Conservation (phyloP, 805 yeast species). For the Pichia gijzeniarum region DNA sequence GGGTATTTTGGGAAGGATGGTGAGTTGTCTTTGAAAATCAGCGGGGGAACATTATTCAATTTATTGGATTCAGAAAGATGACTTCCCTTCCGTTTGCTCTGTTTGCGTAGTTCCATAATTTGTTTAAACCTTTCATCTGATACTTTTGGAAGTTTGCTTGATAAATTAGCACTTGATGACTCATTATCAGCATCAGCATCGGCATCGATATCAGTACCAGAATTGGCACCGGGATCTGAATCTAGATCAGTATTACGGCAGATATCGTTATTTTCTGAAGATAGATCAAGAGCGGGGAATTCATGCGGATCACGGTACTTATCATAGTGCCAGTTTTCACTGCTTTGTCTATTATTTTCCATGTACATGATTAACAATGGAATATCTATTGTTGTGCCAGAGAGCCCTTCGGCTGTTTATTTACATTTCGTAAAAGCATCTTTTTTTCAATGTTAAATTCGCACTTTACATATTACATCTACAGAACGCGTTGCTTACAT, state of each 20-base stretch:
- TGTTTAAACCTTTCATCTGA: slow-evolving; percentile 7
- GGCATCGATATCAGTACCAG: neutral
- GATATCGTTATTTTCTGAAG: slow-evolving; percentile 2
- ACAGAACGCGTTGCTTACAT: neutral
- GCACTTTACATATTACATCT: neutral
- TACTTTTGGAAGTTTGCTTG: slow-evolving; percentile 5
- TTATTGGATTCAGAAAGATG: neutral
- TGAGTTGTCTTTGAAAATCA: neutral
- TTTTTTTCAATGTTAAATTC: neutral
- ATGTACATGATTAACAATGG: no score
- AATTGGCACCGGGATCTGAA: neutral
- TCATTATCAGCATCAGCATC: neutral
- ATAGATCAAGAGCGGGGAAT: slow-evolving; percentile 9
- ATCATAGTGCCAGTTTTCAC: slow-evolving; percentile 13
- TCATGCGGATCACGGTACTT: slow-evolving; percentile 9
- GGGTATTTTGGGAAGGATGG: neutral
- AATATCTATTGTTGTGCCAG: neutral
- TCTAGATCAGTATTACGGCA: no score
- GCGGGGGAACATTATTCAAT: slow-evolving; percentile 1
- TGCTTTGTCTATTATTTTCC: neutral
- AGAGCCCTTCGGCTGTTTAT: neutral
- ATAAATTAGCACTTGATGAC: slow-evolving; percentile 4
- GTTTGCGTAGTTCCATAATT: neutral
- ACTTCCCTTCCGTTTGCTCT: neutral
- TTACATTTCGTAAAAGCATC: neutral